phyloP scores from a whole-genome alignment of 2,329 filamentous ascomycete genomes.

The Sclerotinia borealis region DNA sequence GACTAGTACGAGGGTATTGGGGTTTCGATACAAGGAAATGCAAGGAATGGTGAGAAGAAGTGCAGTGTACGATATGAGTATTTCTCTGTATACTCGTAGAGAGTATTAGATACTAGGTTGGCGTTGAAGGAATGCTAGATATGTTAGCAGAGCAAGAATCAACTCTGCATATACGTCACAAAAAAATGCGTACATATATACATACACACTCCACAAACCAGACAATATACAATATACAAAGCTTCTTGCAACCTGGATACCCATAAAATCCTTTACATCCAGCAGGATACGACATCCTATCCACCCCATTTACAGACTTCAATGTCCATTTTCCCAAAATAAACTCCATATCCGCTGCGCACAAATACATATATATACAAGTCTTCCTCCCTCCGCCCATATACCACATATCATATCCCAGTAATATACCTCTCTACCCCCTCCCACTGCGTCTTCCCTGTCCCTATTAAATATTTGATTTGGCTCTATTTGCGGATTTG shows the following conservation, averaged over 20 bases:
- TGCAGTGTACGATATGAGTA: slow-evolving; percentile 7
- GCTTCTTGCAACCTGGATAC: not conserved
- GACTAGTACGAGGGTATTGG: not conserved
- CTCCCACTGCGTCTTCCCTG: slow-evolving; percentile 61
- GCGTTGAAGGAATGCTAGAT: not conserved
- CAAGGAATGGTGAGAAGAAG: slow-evolving; percentile 3
- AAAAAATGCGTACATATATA: not conserved
- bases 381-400: not conserved
- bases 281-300: not conserved
- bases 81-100: not conserved
- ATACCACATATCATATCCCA: slow-evolving; percentile 35
- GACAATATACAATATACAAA: not conserved
- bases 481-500: slow-evolving; percentile 41
- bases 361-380: not conserved
- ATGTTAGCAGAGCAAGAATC: not conserved
- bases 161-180: not conserved
- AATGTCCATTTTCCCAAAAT: not conserved
- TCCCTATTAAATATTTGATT: slow-evolving; percentile 57
- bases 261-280: not conserved
- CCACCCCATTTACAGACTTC: not conserved
- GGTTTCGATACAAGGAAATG: slow-evolving; percentile 7
- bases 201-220: not conserved
- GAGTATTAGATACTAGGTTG: not conserved
- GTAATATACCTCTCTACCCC: slow-evolving; percentile 53
- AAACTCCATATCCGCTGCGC: not conserved